Base-by-base conservation (phyloP, 768 basidiomycete genomes). In the Boletus rufocinnamomeus region DNA sequence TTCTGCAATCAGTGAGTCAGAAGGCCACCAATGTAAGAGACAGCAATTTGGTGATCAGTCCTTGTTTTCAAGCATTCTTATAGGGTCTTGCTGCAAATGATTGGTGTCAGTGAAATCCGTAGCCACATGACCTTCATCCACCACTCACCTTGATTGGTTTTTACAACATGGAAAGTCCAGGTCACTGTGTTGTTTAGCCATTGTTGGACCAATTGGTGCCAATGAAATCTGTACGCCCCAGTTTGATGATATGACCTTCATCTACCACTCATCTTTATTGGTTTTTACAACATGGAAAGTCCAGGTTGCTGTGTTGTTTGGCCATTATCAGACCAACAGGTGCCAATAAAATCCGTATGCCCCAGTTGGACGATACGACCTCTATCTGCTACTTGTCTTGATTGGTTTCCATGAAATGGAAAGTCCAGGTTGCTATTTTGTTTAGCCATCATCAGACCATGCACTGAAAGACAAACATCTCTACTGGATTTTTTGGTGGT, bases 401-500 rank as follows among this genome's bases (percentile, higher is more conserved):
- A 34, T n/a, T 34, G 11, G 38, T 23, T 27, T 53, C 46, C 35
- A 47, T 34, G n/a, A n/a, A n/a, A n/a, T n/a, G n/a, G n/a, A n/a
- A n/a, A n/a, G 38, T 19, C 40, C 21, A 17, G 32, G 32, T 35
- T 35, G 14, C 8, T 1, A 25, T 37, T 37, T 56, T 45, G 45
- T 55, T 43, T 47, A 52, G 49, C 28, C 25, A 17, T 10, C 17
- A 10, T 58, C 52, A 48, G 52, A 30, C 34, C 34, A 43, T 38
- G 28, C 28, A 21, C 62, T 47, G 46, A 49, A 46, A 25, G 41
- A 7, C 7, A 34, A 86, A 86, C 64, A 73, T 75, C 8, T 76
- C 78, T 7, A 67, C 80, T n/a, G 78, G 75, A 5, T 69, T 82
- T 55, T 73, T 68, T n/a, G n/a, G n/a, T 41, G 66, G 72, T 73